Evolutionary conservation across 1,284 basidiomycete genomes (phyloP).

Genomic region (Prillingera fragicola): DNA sequence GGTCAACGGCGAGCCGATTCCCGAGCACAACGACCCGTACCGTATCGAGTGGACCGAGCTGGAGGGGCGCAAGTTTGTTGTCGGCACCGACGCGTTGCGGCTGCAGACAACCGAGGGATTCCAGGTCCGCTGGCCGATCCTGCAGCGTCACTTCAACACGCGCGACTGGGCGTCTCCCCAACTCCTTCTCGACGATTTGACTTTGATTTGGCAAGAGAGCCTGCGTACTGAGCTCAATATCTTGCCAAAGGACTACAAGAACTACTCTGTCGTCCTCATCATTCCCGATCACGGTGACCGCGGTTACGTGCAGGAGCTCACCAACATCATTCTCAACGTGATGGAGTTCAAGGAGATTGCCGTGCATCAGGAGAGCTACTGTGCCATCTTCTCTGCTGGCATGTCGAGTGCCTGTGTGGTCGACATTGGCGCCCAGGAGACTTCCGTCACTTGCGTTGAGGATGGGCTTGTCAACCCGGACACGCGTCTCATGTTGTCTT

Average conservation of each 20-base stretch:
- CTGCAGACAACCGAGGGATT: slow-evolving; percentile 65
- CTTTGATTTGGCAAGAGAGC: slow-evolving; percentile 60
- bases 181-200: slow-evolving; percentile 69
- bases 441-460: slow-evolving; percentile 88
- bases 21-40: slow-evolving; percentile 72
- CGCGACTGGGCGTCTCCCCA: slow-evolving; percentile 66
- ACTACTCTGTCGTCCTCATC: slow-evolving; percentile 80
- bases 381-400: slow-evolving; percentile 91
- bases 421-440: slow-evolving; percentile 81
- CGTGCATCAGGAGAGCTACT: slow-evolving; percentile 87
- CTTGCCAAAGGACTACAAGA: slow-evolving; percentile 57
- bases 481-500: slow-evolving; percentile 77
- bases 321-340: slow-evolving; percentile 65
- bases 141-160: slow-evolving; percentile 69
- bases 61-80: slow-evolving; percentile 27
- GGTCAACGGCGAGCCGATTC: slow-evolving; percentile 64
- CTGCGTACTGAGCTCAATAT: slow-evolving; percentile 63
- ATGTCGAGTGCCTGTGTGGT: slow-evolving; percentile 92
- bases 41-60: slow-evolving; percentile 71
- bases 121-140: slow-evolving; percentile 68
- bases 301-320: slow-evolving; percentile 72
- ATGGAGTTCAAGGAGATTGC: slow-evolving; percentile 91
- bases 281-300: slow-evolving; percentile 90
- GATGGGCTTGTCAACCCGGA: slow-evolving; percentile 86
- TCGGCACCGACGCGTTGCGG: slow-evolving; percentile 60